A percentile compares a stretch with the other conserved stretches of the same genome.
These are phyloP conservation scores for Yamadazyma jaroonii DNA, from an alignment of 1,139 yeast genomes.

Conservation along the genomic window DNA sequence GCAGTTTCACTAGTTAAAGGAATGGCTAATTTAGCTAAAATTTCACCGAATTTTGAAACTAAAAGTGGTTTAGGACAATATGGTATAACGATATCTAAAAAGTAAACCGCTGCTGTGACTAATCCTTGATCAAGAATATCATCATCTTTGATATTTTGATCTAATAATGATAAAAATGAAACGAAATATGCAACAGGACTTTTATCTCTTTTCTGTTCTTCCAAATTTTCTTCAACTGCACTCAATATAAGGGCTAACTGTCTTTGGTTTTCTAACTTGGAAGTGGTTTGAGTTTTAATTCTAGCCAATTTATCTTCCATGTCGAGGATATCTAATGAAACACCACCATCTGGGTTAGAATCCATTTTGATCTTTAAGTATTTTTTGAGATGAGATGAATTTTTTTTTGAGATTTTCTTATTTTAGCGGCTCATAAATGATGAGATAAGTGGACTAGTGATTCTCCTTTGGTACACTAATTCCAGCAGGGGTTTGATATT, in stretches of 20 bases:
- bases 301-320: slow-evolving; percentile 68
- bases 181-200: slow-evolving; percentile 77
- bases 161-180: slow-evolving; percentile 76
- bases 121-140: slow-evolving; percentile 55
- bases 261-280: slow-evolving; percentile 82
- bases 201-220: slow-evolving; percentile 62
- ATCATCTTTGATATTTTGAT: slow-evolving; percentile 63
- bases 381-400: slow-evolving; percentile 9
- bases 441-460: no score
- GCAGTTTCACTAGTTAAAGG: slow-evolving; percentile 67
- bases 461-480: no score
- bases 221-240: slow-evolving; percentile 87
- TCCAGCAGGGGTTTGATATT: no score
- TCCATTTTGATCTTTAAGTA: slow-evolving; percentile 8
- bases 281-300: slow-evolving; percentile 66
- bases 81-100: slow-evolving; percentile 78
- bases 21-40: slow-evolving; percentile 77
- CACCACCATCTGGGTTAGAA: slow-evolving; percentile 44
- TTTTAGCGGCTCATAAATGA: no score
- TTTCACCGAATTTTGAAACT: slow-evolving; percentile 70
- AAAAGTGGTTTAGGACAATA: slow-evolving; percentile 68
- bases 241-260: slow-evolving; percentile 68
- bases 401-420: slow-evolving; percentile 1
- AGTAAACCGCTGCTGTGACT: slow-evolving; percentile 76
- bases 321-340: slow-evolving; percentile 37